phyloP scores from a whole-genome alignment of 306 rosid species.

The Acacia melanoxylon region DNA sequence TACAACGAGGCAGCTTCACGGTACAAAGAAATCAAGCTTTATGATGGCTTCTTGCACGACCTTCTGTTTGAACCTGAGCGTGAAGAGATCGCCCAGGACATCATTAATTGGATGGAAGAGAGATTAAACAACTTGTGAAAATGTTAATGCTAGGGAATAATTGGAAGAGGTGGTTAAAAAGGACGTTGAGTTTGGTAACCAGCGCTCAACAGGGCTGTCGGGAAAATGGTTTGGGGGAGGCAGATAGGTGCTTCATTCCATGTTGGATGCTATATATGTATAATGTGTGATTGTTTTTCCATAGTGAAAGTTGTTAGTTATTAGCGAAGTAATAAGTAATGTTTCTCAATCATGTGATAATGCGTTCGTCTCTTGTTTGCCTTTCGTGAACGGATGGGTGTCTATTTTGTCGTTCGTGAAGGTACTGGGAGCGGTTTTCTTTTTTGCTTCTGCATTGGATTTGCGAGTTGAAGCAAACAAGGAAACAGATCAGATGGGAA shows the following conservation, averaged over 20 bases:
- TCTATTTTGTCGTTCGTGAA: neutral
- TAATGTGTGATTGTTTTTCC: neutral
- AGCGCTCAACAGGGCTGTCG: neutral
- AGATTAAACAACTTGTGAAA: slow-evolving; percentile 42
- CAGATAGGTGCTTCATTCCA: neutral
- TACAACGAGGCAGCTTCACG: slow-evolving; percentile 73
- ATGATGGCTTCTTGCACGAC: slow-evolving; percentile 93
- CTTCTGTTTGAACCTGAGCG: slow-evolving; percentile 95
- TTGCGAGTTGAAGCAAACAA: neutral
- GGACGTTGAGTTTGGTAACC: neutral
- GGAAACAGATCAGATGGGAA: neutral
- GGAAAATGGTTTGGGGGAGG: neutral
- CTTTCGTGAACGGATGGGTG: neutral
- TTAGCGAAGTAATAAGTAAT: neutral
- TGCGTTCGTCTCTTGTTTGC: neutral
- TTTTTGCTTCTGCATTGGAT: neutral
- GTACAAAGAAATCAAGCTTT: slow-evolving; percentile 85
- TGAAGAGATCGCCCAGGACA: slow-evolving; percentile 81
- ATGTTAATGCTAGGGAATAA: slow-evolving; percentile 14
- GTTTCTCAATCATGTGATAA: neutral
- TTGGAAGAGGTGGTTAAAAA: neutral
- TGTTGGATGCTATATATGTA: neutral
- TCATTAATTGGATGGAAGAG: slow-evolving; percentile 86
- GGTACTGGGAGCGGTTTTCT: neutral
- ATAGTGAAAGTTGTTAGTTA: neutral